Evolutionary conservation across 2,329 filamentous ascomycete species (phyloP).

Genomic region (Podosphaera fusca): DNA sequence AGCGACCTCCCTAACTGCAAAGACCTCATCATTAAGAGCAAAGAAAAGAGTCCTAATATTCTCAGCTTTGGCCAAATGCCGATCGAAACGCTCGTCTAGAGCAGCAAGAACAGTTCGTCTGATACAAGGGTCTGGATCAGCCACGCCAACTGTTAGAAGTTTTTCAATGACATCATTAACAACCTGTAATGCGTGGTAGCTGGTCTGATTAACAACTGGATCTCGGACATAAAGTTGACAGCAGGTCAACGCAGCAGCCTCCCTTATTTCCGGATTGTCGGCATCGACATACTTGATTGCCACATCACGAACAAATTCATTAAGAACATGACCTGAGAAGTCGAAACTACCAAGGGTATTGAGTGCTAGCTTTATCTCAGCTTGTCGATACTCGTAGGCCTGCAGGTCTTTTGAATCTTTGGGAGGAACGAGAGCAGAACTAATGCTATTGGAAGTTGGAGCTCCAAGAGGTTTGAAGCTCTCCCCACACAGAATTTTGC

Average conservation of each 20-base stretch:
- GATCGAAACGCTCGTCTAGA: conserved; percentile 81
- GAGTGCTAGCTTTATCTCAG: conserved; percentile 77
- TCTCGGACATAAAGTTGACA: conserved; percentile 95
- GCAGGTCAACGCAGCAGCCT: conserved; percentile 85
- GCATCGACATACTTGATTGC: conserved; percentile 96
- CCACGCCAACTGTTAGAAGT: conserved; percentile 79
- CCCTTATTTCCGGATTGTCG: conserved; percentile 77
- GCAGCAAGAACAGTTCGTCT: conserved; percentile 71
- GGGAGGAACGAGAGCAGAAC: conserved; percentile 58
- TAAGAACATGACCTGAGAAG: conserved; percentile 76
- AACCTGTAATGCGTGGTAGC: conserved; percentile 86
- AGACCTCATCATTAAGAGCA: conserved; percentile 84
- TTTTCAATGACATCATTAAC: conserved; percentile 97
- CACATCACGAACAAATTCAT: conserved; percentile 95
- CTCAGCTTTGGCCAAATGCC: conserved; percentile 89
- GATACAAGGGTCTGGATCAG: conserved; percentile 75
- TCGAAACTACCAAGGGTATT: conserved; percentile 97
- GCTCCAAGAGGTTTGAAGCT: conserved; percentile 84
- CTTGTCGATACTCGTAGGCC: conserved; percentile 57
- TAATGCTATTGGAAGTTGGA: conserved; percentile 59
- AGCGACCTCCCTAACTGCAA: conserved; percentile 76
- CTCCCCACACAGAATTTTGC: conserved; percentile 75
- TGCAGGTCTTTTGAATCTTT: conserved; percentile 71
- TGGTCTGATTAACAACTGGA: conserved; percentile 93
- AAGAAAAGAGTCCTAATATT: conserved; percentile 92